Evolutionary conservation across 148 eudicot species (phyloP), one percentile per base, ranked within the genome.

Genomic region (Vaccinium darrowii): DNA sequence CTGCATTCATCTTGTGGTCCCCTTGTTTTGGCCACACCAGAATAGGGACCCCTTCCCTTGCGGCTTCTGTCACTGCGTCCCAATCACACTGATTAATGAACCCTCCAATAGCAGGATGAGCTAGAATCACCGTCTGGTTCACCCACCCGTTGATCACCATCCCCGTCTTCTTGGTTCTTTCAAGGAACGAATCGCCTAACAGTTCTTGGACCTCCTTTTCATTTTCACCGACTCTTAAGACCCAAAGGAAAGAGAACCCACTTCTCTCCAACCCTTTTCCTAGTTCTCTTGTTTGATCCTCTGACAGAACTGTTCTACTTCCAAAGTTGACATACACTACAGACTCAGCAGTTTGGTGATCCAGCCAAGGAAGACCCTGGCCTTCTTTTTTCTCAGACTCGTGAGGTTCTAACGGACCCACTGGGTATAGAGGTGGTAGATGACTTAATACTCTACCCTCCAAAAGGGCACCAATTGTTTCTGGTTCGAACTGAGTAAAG

Each of bases 281-380:
- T 30, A 91, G 27, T 79, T 89, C 93, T 73, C 14, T 54, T 47
- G 87, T 79, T 78, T 91, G 93, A 49, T 85, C 84, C 51, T 51
- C 51, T 1, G 87, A 85, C 43, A 91, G 73, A 57, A 71, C 81
- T 7, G 86, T 85, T 33, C 89, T 84, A 58, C 81, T 91, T 63
- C 93, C 93, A 19, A 89, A 88, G 53, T 88, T 82, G 3, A 88
- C 86, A 65, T 88, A 89, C 51, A 91, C 30, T 30, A 89, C 85
- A 1, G 91, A 89, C 36, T 60, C 43, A 27, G 72, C 54, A 19
- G 87, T 82, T 52, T 86, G 90, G 1, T 82, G 56, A 25, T 89
- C 84, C 15, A 89, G 87, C 93, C 93, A 91, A 11, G 79, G 72
- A 33, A 67, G 43, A 25, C 54, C 43, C 15, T 33, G 73, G 5